A percentile compares a stretch with the other conserved stretches of the same genome.
phyloP scores from a whole-genome alignment of 169 alveolate species.

The Prorocentrum cordatum region DNA sequence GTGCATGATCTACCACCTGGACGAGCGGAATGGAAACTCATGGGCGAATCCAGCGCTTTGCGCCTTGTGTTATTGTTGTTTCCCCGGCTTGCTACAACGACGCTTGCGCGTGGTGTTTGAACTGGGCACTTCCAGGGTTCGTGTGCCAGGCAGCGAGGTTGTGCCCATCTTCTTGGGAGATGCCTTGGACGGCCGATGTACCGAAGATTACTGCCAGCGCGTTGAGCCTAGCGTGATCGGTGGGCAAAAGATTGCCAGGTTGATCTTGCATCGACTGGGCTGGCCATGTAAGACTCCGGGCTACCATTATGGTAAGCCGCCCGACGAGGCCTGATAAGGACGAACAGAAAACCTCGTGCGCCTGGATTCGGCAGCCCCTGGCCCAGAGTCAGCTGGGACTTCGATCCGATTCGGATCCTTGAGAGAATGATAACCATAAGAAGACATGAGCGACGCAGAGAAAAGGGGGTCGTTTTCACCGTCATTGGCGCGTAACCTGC shows the following conservation, averaged over 20 bases:
- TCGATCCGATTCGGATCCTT: no score
- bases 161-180: constrained; percentile 30
- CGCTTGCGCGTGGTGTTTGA: constrained; percentile 8
- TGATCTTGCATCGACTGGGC: constrained; percentile 16
- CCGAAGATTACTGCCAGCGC: constrained; percentile 45
- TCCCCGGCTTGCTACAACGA: background rate
- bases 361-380: no score
- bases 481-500: no score
- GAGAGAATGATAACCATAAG: no score
- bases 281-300: constrained; percentile 32
- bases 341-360: background rate
- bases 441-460: no score
- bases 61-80: constrained; percentile 34
- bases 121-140: constrained; percentile 1
- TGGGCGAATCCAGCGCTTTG: constrained; percentile 50
- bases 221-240: constrained; percentile 62
- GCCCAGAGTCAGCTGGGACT: no score
- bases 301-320: background rate
- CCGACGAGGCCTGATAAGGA: no score
- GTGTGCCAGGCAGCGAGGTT: constrained; percentile 26
- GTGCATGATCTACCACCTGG: constrained; percentile 53
- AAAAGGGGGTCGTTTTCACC: background rate
- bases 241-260: constrained; percentile 55
- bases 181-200: constrained; percentile 47
- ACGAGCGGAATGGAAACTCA: constrained; percentile 38